Evolutionary conservation across 2,329 filamentous ascomycete genomes (phyloP), one percentile per base, ranked within the genome.

Genomic region (Periconia sp.): DNA sequence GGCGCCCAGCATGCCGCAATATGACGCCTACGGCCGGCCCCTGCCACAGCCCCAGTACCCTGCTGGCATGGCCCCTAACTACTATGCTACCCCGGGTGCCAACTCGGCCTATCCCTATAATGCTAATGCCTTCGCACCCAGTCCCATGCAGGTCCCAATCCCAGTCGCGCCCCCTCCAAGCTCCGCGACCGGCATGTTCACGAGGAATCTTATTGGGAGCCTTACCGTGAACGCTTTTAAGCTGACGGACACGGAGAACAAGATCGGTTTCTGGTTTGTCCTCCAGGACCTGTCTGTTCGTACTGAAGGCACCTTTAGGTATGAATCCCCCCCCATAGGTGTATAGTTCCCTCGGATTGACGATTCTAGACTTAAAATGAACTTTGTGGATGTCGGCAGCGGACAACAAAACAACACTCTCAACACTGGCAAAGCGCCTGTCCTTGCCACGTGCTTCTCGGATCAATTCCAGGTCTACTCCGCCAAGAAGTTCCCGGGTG

Each of bases 401-500:
- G 67, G 71, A 15, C 66, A 68, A 26, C 66, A 68, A 54, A 73
- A 67, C 56, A 72, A 62, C 57, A 73, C 75, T 4, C 74, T 95
- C 47, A 94, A 91, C 68, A 86, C 82, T 25, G 87, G 85, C 42
- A 85, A 84, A 50, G 88, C 89, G 0, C 89, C 89, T 0, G 87
- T 96, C 10, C 80, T 97, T 13, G 91, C 92, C 1, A 87, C 86
- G 7, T 86, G 85, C 58, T 97, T 92, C 72, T 95, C 89, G 34
- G 88, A 95, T 4, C 80, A 85, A 3, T 97, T 99, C 76, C 89
- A 90, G 40, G 94, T 99, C 21, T 97, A 87, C 72, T 95, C 89
- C 2, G 94, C 94, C 34, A 99, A 99, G 79, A 96, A 96, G 64
- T 99, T 99, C 70, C 94, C 94, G 0, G 94, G 94, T 28, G 94